Evolutionary conservation across 768 basidiomycete species (phyloP).

Genomic region (Amyloporia xantha): DNA sequence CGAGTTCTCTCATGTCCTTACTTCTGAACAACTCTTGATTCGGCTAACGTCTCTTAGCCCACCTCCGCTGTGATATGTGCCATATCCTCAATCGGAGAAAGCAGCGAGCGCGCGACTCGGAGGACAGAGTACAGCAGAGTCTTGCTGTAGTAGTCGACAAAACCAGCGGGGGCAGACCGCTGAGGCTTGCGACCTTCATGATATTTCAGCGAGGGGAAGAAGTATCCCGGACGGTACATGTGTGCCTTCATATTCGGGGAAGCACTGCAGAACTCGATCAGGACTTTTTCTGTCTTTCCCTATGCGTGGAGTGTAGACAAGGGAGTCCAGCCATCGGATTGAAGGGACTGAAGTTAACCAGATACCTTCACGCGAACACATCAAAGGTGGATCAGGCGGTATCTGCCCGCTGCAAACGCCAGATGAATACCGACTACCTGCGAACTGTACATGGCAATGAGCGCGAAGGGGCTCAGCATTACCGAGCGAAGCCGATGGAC

Average conservation of each 20-base stretch:
- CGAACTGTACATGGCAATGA: too few species aligned
- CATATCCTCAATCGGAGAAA: conserved; percentile 21
- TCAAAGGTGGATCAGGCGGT: too few species aligned
- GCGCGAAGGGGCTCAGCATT: too few species aligned
- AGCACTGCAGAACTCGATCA: conserved; percentile 18
- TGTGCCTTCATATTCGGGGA: conserved; percentile 20
- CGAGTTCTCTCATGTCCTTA: conserved; percentile 13
- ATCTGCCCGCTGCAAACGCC: too few species aligned
- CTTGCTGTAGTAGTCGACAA: conserved; percentile 9
- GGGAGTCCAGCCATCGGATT: too few species aligned
- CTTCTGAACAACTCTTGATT: conserved; percentile 27
- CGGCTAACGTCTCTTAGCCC: conserved; percentile 43
- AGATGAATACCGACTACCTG: too few species aligned
- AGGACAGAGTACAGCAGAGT: conserved; percentile 17
- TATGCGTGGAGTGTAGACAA: too few species aligned
- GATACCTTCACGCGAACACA: too few species aligned
- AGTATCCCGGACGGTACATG: conserved; percentile 28
- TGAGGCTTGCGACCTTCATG: conserved; percentile 22
- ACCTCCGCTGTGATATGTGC: conserved; percentile 40
- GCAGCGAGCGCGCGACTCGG: conserved; percentile 14
- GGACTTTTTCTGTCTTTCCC: conserved; percentile 27
- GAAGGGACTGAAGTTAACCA: too few species aligned
- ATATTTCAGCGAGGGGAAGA: conserved; percentile 24
- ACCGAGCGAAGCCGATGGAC: too few species aligned
- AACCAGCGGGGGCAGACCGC: conserved; percentile 9